A percentile compares a stretch with the other conserved stretches of the same genome.
phyloP scores from a whole-genome alignment of 768 basidiomycete genomes.

The Serendipita sp. region DNA sequence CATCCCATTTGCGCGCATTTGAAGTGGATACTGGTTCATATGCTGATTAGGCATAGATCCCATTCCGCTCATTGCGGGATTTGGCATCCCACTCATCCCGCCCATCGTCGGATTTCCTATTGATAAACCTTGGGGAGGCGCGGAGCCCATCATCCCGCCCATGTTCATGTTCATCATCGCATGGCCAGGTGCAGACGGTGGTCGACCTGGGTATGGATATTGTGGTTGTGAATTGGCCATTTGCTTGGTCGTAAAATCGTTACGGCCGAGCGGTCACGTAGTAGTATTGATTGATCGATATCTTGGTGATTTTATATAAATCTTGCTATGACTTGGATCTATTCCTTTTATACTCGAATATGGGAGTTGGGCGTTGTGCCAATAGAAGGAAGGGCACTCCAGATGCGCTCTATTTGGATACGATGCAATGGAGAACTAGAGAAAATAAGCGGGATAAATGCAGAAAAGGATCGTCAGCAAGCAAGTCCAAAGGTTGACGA shows the following conservation, averaged over 20 bases:
- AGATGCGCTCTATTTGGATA: background rate
- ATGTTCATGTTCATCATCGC: background rate
- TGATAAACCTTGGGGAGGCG: too few relatives aligned
- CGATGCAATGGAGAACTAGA: too few relatives aligned
- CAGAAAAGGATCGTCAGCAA: background rate
- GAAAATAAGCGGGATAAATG: too few relatives aligned
- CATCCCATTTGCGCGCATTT: slow-evolving; percentile 1
- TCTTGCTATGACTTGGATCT: background rate
- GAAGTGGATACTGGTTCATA: slow-evolving; percentile 4
- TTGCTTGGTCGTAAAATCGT: background rate
- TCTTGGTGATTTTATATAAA: background rate
- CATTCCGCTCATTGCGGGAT: background rate
- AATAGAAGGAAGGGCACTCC: background rate
- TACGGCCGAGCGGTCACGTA: background rate
- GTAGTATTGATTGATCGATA: background rate
- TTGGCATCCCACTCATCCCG: background rate
- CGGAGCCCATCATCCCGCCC: background rate
- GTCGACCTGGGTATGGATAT: background rate
- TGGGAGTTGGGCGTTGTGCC: background rate
- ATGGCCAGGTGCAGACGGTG: background rate
- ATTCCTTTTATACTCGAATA: background rate
- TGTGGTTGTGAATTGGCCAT: slow-evolving; percentile 1
- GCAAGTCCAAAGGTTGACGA: background rate
- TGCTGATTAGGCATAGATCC: too few relatives aligned
- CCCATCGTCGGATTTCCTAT: background rate